Conservation (phyloP, 768 basidiomycete species). For the Tubosaeta sp. region DNA sequence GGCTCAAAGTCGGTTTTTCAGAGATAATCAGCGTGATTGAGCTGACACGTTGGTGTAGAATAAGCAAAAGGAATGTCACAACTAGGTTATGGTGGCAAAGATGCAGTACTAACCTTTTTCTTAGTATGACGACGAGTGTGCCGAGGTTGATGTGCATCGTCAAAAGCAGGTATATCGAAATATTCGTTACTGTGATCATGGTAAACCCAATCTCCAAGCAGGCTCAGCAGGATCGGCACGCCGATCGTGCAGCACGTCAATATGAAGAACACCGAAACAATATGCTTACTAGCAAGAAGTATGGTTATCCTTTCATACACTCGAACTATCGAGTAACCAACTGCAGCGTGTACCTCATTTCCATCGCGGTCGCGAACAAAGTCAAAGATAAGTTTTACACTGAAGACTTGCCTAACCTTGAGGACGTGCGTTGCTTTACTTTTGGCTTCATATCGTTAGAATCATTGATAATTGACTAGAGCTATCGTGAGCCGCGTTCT, state of each 20-base stretch:
- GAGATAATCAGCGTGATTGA: background rate
- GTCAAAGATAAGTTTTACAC: slow-evolving; percentile 67
- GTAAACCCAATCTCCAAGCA: slow-evolving; percentile 25
- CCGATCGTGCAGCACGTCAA: slow-evolving; percentile 68
- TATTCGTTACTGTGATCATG: background rate
- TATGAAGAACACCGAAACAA: slow-evolving; percentile 71
- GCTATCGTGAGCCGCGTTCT: slow-evolving; percentile 51
- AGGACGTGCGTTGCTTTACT: slow-evolving; percentile 53
- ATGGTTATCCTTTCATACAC: slow-evolving; percentile 7
- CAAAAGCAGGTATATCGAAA: slow-evolving; percentile 63
- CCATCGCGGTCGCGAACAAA: slow-evolving; percentile 64
- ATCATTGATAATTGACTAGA: slow-evolving; percentile 41
- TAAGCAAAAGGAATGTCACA: slow-evolving; percentile 29
- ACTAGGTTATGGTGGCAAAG: background rate
- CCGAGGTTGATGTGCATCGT: slow-evolving; percentile 64
- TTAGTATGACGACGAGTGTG: slow-evolving; percentile 79
- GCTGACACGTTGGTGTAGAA: slow-evolving; percentile 16
- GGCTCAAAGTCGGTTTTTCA: slow-evolving; percentile 53
- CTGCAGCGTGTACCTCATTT: slow-evolving; percentile 63
- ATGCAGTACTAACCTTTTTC: slow-evolving; percentile 7
- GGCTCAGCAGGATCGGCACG: slow-evolving; percentile 73
- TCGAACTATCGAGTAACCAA: background rate
- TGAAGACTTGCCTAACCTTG: slow-evolving; percentile 62
- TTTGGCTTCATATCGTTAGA: slow-evolving; percentile 7
- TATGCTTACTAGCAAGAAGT: slow-evolving; percentile 85